These are phyloP conservation scores for Pseudogymnoascus sp. DNA, from an alignment of 2,329 filamentous ascomycete species.

Conservation along the genomic window DNA sequence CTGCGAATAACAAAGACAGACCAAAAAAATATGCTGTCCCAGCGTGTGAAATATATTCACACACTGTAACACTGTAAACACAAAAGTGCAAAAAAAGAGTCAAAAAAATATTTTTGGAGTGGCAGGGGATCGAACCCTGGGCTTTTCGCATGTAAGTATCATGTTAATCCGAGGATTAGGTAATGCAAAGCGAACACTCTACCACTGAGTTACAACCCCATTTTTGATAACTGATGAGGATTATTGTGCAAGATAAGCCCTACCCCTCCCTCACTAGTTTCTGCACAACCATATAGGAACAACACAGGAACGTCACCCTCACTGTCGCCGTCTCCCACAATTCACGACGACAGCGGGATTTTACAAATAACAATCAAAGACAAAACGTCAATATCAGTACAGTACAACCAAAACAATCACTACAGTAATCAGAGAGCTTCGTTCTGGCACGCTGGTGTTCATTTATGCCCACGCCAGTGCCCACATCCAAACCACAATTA, in stretches of 20 bases:
- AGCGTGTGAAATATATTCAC: background rate
- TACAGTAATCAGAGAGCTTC: background rate
- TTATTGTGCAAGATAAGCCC: background rate
- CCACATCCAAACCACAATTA: background rate
- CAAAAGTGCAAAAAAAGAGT: background rate
- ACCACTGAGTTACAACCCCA: slow-evolving; percentile 9
- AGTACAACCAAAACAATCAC: background rate
- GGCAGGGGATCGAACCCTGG: slow-evolving; percentile 10
- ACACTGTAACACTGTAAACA: background rate
- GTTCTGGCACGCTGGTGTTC: background rate
- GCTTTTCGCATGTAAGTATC: slow-evolving; percentile 9
- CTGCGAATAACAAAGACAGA: background rate
- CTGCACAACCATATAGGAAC: too few relatives aligned
- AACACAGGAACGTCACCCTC: too few relatives aligned
- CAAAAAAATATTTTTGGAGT: background rate
- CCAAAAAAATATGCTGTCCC: background rate
- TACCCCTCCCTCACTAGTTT: background rate
- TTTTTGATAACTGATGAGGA: background rate
- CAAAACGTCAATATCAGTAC: background rate
- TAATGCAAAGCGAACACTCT: slow-evolving; percentile 10
- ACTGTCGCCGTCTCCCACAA: too few relatives aligned
- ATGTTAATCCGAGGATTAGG: slow-evolving; percentile 5
- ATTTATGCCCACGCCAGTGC: background rate
- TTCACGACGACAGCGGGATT: too few relatives aligned
- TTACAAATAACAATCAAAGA: background rate